Conservation (phyloP, 768 basidiomycete genomes). For the Trametes maxima region DNA sequence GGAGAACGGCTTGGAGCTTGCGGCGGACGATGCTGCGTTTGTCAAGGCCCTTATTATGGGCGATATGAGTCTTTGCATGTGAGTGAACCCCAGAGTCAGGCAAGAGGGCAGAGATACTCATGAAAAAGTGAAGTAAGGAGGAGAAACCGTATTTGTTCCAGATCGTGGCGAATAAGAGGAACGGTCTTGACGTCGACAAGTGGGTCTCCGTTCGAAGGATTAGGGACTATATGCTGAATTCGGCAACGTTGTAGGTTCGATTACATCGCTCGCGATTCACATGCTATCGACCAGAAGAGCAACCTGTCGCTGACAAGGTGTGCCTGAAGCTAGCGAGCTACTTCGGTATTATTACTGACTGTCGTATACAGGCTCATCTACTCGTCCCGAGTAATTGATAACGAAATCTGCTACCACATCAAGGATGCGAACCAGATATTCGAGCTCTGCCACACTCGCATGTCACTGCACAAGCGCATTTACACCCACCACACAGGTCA, state of each 20-base stretch:
- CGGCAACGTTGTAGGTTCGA: slow-evolving; percentile 57
- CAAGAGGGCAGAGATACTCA: background rate
- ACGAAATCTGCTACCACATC: slow-evolving; percentile 79
- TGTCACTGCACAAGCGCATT: slow-evolving; percentile 80
- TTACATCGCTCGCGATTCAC: slow-evolving; percentile 77
- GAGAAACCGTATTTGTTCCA: slow-evolving; percentile 81
- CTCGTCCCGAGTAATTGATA: slow-evolving; percentile 73
- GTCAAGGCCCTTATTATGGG: slow-evolving; percentile 83
- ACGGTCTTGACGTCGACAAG: slow-evolving; percentile 90
- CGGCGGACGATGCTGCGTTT: slow-evolving; percentile 52
- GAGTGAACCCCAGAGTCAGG: slow-evolving; percentile 29
- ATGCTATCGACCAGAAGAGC: slow-evolving; percentile 67
- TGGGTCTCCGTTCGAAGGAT: slow-evolving; percentile 34
- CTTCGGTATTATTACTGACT: background rate
- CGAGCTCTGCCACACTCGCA: slow-evolving; percentile 72
- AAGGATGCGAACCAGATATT: slow-evolving; percentile 80
- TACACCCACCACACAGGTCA: slow-evolving; percentile 80
- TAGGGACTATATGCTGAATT: background rate
- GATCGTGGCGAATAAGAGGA: slow-evolving; percentile 80
- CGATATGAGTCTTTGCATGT: slow-evolving; percentile 54
- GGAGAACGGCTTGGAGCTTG: slow-evolving; percentile 54
- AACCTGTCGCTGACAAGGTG: slow-evolving; percentile 52
- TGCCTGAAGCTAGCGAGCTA: background rate
- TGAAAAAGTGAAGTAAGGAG: slow-evolving; percentile 2
- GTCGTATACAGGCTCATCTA: slow-evolving; percentile 60